These are phyloP conservation scores for Leccinellum albellum DNA, from an alignment of 768 basidiomycete species.

Conservation along the genomic window DNA sequence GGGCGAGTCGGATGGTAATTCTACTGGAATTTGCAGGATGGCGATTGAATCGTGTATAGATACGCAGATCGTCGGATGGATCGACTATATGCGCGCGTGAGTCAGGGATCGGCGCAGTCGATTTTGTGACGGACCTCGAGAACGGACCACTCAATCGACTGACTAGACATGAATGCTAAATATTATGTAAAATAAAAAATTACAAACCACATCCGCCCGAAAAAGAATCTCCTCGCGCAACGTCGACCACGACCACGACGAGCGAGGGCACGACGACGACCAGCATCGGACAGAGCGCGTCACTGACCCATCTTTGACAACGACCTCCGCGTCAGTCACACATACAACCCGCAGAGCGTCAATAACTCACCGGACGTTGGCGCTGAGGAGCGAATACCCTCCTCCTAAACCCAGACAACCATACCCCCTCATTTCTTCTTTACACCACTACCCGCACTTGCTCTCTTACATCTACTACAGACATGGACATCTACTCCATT, in stretches of 20 bases:
- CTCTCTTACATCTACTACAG: neutral
- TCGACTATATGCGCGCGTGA: conserved; percentile 47
- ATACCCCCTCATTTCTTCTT: conserved; percentile 18
- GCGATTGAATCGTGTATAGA: conserved; percentile 35
- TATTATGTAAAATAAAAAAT: neutral
- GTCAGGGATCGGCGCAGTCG: conserved; percentile 6
- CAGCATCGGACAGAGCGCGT: conserved; percentile 19
- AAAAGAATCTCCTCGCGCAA: conserved; percentile 18
- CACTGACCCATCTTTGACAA: conserved; percentile 6
- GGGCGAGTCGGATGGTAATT: conserved; percentile 44
- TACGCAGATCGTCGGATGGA: conserved; percentile 66
- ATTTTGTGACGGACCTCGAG: conserved; percentile 20
- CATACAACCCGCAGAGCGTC: neutral
- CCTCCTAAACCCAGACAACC: conserved; percentile 23
- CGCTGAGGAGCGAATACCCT: conserved; percentile 24
- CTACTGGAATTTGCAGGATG: conserved; percentile 56
- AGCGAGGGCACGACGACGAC: conserved; percentile 15
- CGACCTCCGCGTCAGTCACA: conserved; percentile 2
- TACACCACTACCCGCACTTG: conserved; percentile 1
- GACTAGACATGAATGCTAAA: conserved; percentile 7
- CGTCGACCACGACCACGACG: conserved; percentile 24
- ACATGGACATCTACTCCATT: conserved; percentile 93
- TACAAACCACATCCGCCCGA: conserved; percentile 9
- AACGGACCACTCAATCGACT: conserved; percentile 20
- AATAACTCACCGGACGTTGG: conserved; percentile 6